phyloP scores from a whole-genome alignment of 805 yeast genomes.

The Candida multigemmis region DNA sequence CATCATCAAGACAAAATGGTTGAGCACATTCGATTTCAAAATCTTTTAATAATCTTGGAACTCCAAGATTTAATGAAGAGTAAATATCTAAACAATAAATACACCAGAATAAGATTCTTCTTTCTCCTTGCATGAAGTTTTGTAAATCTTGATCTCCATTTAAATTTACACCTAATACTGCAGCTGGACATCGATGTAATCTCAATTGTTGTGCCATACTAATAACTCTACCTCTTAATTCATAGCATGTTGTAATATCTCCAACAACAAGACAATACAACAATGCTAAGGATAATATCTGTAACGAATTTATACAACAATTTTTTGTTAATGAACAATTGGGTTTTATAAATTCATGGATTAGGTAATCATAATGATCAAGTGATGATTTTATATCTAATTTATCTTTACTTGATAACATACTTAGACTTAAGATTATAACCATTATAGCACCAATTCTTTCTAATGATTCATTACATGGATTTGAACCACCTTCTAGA shows the following conservation, averaged over 20 bases:
- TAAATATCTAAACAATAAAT: conserved; percentile 70
- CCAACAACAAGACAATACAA: conserved; percentile 68
- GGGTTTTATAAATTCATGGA: conserved; percentile 51
- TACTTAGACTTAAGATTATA: conserved; percentile 39
- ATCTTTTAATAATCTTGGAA: conserved; percentile 73
- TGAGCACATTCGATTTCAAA: conserved; percentile 80
- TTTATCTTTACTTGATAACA: conserved; percentile 30
- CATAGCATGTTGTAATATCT: conserved; percentile 65
- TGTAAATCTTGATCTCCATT: conserved; percentile 32
- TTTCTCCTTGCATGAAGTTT: conserved; percentile 68
- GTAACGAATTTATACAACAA: conserved; percentile 62
- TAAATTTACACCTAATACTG: conserved; percentile 53
- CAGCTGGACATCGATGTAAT: conserved; percentile 80
- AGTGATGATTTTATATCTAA: conserved; percentile 25
- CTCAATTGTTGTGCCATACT: conserved; percentile 83
- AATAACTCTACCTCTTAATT: conserved; percentile 63
- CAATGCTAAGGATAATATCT: conserved; percentile 58
- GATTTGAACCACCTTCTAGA: conserved; percentile 23
- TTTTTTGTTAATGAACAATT: conserved; percentile 48
- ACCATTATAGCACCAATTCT: conserved; percentile 48
- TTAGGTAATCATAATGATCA: conserved; percentile 54
- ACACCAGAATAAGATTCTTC: conserved; percentile 81
- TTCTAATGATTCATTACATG: conserved; percentile 30
- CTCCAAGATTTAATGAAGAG: conserved; percentile 68
- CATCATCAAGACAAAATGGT: conserved; percentile 44